Conservation (phyloP, 176 grass and related monocot species). For the Zoysia pacifica region DNA sequence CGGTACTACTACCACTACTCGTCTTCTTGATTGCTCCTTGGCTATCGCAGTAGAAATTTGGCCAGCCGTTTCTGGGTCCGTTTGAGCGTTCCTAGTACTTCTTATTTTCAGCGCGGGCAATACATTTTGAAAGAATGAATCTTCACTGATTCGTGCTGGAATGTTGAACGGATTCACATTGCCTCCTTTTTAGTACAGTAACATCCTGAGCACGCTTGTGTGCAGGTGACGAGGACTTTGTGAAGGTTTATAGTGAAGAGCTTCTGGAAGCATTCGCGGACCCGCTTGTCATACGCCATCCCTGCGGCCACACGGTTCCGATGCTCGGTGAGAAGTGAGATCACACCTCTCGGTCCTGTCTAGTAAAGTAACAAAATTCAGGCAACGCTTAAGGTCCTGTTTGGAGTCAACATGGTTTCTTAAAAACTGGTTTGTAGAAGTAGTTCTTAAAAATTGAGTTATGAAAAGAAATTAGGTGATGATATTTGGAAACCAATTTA, state of each 20-base stretch:
- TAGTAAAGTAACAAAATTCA: not conserved
- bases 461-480: no score
- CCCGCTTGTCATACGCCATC: conserved; percentile 70
- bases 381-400: not conserved
- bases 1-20: conserved; percentile 22
- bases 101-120: not conserved
- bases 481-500: no score
- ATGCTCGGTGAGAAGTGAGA: conserved; percentile 83
- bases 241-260: conserved; percentile 50
- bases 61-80: not conserved
- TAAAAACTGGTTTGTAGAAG: no score
- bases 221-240: conserved; percentile 72
- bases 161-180: not conserved
- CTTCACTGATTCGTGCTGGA: not conserved
- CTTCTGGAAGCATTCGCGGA: conserved; percentile 74
- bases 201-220: not conserved
- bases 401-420: no score
- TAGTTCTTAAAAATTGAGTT: no score
- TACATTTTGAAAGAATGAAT: not conserved
- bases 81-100: not conserved
- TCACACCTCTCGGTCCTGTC: conserved; percentile 1
- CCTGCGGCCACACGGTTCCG: conserved; percentile 80
- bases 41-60: not conserved
- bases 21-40: not conserved
- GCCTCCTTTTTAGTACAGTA: not conserved